Percentiles rank a stretch among this genome's conserved stretches.
Conservation (phyloP, 2,329 filamentous ascomycete species). For the Grosmannia clavigera region DNA sequence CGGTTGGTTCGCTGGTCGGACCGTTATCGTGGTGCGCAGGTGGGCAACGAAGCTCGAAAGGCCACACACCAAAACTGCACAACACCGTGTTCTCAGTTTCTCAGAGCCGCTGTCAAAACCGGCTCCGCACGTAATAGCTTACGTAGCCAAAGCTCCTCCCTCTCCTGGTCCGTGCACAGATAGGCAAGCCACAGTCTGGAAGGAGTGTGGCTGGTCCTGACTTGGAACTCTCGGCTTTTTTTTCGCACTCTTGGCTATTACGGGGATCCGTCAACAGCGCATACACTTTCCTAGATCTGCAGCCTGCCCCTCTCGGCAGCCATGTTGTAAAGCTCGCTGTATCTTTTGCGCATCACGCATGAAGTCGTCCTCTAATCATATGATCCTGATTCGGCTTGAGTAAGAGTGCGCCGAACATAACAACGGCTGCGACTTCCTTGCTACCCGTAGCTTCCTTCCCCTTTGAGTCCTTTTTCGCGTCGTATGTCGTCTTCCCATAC, state of each 20-base stretch:
- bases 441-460: neutral
- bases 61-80: conserved; percentile 12
- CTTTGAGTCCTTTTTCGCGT: neutral
- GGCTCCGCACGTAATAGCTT: conserved; percentile 17
- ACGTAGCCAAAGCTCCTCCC: conserved; percentile 22
- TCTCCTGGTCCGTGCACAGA: conserved; percentile 4
- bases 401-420: neutral
- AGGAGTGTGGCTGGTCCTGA: neutral
- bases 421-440: neutral
- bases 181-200: neutral
- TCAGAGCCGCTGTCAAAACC: conserved; percentile 3
- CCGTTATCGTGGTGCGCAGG: neutral
- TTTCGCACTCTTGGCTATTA: neutral
- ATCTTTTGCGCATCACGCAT: neutral
- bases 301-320: neutral
- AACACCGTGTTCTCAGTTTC: conserved; percentile 19
- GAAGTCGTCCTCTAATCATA: neutral
- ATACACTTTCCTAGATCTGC: neutral
- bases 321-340: neutral
- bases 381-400: neutral
- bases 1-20: neutral
- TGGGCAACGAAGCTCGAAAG: conserved; percentile 1
- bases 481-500: neutral
- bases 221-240: neutral
- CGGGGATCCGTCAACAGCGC: neutral